Conservation (phyloP, 1,139 yeast species). For the Nakaseomyces delphensis region DNA sequence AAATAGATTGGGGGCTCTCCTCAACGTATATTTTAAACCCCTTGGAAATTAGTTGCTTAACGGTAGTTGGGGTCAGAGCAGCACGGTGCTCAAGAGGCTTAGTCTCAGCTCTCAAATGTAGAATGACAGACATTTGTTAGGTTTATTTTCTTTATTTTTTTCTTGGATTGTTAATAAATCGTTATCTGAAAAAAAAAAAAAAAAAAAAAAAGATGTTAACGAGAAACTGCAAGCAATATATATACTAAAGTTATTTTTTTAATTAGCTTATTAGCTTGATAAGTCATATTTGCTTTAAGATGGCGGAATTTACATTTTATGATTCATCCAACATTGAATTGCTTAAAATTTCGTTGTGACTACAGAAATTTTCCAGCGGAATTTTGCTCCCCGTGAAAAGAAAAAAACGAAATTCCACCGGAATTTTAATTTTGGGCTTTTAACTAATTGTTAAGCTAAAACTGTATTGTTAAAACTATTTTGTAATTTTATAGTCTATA, state of each 20-base stretch:
- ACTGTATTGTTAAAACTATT: no score
- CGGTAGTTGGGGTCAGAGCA: constrained; percentile 86
- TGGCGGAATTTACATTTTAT: no score
- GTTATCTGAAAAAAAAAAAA: not conserved
- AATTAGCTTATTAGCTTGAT: no score
- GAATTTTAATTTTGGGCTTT: not conserved
- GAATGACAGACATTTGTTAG: constrained; percentile 37
- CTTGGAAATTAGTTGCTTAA: constrained; percentile 73
- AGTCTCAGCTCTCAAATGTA: constrained; percentile 89
- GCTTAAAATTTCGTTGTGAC: not conserved
- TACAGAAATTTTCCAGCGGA: not conserved
- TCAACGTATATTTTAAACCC: constrained; percentile 88
- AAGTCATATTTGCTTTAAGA: no score
- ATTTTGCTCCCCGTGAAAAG: no score
- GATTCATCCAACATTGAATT: no score
- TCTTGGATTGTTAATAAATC: not conserved
- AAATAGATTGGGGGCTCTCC: constrained; percentile 75
- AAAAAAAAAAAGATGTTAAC: no score
- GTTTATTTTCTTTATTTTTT: not conserved
- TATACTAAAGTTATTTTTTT: no score
- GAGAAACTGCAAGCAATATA: no score
- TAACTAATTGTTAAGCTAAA: no score
- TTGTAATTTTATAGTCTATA: no score
- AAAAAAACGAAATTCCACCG: not conserved
- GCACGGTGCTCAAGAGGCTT: constrained; percentile 97